Conservation (phyloP, 1,139 yeast species). For the Yamadazyma jaroonii region DNA sequence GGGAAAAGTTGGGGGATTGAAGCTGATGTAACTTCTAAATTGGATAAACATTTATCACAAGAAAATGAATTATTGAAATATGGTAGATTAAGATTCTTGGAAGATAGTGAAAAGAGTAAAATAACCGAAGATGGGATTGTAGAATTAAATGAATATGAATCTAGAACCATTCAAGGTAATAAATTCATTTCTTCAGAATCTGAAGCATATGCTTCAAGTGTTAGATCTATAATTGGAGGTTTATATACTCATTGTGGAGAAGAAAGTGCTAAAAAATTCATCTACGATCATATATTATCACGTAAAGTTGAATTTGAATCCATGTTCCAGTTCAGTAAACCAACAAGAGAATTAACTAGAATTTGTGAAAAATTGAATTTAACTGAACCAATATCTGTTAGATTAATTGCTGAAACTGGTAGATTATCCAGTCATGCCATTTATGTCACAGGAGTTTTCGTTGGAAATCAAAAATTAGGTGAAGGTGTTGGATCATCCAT, state of each 20-base stretch:
- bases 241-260: conserved; percentile 67
- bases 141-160: conserved; percentile 39
- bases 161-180: conserved; percentile 17
- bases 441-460: conserved; percentile 87
- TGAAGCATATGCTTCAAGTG: conserved; percentile 54
- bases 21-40: conserved; percentile 59
- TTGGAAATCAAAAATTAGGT: conserved; percentile 80
- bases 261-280: conserved; percentile 58
- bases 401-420: conserved; percentile 92
- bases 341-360: conserved; percentile 79
- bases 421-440: conserved; percentile 81
- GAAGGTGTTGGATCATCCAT: conserved; percentile 95
- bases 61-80: conserved; percentile 63
- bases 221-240: conserved; percentile 71
- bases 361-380: conserved; percentile 79
- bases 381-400: conserved; percentile 66
- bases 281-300: conserved; percentile 69
- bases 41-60: conserved; percentile 66
- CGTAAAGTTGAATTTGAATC: conserved; percentile 71
- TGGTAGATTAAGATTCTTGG: conserved; percentile 62
- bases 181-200: conserved; percentile 26
- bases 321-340: conserved; percentile 79
- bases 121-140: conserved; percentile 51
- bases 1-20: conserved; percentile 90
- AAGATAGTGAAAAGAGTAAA: conserved; percentile 29